phyloP scores from a whole-genome alignment of 495 filamentous ascomycete genomes.

The Pyronema omphalodes region DNA sequence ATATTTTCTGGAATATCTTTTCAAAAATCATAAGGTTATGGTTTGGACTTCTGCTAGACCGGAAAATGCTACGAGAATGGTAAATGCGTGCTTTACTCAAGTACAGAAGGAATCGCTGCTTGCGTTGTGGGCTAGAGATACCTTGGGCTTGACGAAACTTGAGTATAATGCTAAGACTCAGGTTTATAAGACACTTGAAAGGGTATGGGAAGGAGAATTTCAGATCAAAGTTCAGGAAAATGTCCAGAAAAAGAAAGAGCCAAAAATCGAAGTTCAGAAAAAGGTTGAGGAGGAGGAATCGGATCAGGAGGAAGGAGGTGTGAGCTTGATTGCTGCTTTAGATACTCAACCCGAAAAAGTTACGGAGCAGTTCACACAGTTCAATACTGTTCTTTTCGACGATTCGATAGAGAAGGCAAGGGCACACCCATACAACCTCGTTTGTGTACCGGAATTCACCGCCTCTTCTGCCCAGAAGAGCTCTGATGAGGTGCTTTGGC shows the following conservation, averaged over 20 bases:
- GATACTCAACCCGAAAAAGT: not conserved
- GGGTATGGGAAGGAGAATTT: slow-evolving; percentile 48
- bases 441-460: slow-evolving; percentile 60
- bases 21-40: slow-evolving; percentile 54
- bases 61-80: slow-evolving; percentile 47
- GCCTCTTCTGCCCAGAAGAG: slow-evolving; percentile 3
- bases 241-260: slow-evolving; percentile 15
- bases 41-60: slow-evolving; percentile 79
- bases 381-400: slow-evolving; percentile 80
- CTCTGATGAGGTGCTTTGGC: slow-evolving; percentile 22
- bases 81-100: slow-evolving; percentile 32
- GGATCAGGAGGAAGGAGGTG: not conserved
- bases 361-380: slow-evolving; percentile 45
- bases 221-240: slow-evolving; percentile 31
- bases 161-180: slow-evolving; percentile 58
- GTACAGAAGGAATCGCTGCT: slow-evolving; percentile 33
- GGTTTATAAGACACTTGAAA: slow-evolving; percentile 68
- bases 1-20: slow-evolving; percentile 47
- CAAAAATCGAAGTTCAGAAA: slow-evolving; percentile 19
- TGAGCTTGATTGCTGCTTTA: not conserved
- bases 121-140: slow-evolving; percentile 65
- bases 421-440: slow-evolving; percentile 65
- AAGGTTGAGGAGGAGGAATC: not conserved
- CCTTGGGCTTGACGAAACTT: slow-evolving; percentile 40
- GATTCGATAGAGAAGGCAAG: slow-evolving; percentile 62